These are phyloP conservation scores for Nepenthes mirabilis DNA, from an alignment of 148 eudicot genomes.

Conservation along the genomic window DNA sequence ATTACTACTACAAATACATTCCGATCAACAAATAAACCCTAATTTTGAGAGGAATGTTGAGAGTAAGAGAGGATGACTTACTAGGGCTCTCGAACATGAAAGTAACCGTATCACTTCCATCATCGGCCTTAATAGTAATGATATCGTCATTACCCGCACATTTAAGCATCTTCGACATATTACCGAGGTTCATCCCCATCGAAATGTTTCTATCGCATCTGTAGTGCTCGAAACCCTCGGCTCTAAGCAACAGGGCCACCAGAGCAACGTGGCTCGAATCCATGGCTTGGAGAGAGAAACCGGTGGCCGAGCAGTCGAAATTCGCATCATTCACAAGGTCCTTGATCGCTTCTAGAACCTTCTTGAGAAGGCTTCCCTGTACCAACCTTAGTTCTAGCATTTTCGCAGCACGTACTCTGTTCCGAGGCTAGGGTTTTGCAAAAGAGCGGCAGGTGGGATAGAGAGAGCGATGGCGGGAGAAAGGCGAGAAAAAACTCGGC, in stretches of 20 bases:
- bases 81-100: slow-evolving; percentile 96
- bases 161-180: slow-evolving; percentile 84
- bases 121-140: slow-evolving; percentile 85
- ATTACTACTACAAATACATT: too few species aligned
- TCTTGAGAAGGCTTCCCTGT: slow-evolving; percentile 76
- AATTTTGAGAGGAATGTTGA: neutral
- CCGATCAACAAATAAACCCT: neutral
- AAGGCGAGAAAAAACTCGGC: too few species aligned
- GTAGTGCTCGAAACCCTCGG: slow-evolving; percentile 92
- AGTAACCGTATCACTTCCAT: slow-evolving; percentile 87
- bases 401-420: neutral
- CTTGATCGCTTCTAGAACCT: slow-evolving; percentile 73
- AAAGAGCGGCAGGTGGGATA: too few species aligned
- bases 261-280: slow-evolving; percentile 91
- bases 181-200: slow-evolving; percentile 81
- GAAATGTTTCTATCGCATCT: slow-evolving; percentile 73
- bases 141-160: slow-evolving; percentile 94
- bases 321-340: slow-evolving; percentile 84
- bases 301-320: slow-evolving; percentile 82
- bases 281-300: slow-evolving; percentile 93
- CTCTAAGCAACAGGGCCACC: slow-evolving; percentile 68
- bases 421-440: slow-evolving; percentile 31
- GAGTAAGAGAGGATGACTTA: slow-evolving; percentile 15
- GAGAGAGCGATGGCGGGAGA: too few species aligned
- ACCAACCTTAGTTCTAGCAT: slow-evolving; percentile 81